Conservation (phyloP, 139 green algal genomes). For the Chlorella ohadii region DNA sequence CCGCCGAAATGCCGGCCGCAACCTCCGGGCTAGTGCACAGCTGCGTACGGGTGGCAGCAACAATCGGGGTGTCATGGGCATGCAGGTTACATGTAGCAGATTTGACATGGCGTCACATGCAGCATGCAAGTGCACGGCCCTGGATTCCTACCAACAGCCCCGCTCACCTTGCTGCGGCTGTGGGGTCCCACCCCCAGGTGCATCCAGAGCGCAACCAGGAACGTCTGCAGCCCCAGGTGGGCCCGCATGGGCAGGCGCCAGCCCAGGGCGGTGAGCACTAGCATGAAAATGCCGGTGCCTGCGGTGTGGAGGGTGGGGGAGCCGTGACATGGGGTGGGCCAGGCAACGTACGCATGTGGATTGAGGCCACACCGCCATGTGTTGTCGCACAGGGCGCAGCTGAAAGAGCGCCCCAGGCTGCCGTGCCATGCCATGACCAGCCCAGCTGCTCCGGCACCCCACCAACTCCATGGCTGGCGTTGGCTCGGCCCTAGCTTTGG, state of each 20-base stretch:
- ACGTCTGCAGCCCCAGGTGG: background rate
- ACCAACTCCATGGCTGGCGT: too few species aligned
- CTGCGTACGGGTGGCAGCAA: background rate
- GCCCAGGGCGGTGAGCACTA: background rate
- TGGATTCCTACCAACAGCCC: too few species aligned
- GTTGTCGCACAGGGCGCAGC: too few species aligned
- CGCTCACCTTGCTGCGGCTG: constrained; percentile 2
- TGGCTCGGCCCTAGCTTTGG: too few species aligned
- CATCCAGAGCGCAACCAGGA: background rate
- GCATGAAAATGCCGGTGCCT: constrained; percentile 5
- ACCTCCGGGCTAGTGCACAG: background rate
- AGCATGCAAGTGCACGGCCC: background rate
- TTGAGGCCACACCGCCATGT: too few species aligned
- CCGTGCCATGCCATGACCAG: too few species aligned
- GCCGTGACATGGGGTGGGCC: background rate
- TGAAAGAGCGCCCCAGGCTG: too few species aligned
- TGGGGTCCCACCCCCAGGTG: background rate
- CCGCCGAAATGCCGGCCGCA: background rate
- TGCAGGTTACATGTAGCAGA: too few species aligned
- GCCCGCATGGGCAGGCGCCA: constrained; percentile 5
- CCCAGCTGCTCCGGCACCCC: too few species aligned
- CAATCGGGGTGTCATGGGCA: too few species aligned
- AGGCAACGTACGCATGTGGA: too few species aligned
- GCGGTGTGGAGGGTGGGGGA: background rate
- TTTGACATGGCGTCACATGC: too few species aligned